Percentiles rank a stretch among this genome's conserved stretches.
phyloP scores from a whole-genome alignment of 371 early-diverging fungal genomes.

The Lichtheimia corymbifera region DNA sequence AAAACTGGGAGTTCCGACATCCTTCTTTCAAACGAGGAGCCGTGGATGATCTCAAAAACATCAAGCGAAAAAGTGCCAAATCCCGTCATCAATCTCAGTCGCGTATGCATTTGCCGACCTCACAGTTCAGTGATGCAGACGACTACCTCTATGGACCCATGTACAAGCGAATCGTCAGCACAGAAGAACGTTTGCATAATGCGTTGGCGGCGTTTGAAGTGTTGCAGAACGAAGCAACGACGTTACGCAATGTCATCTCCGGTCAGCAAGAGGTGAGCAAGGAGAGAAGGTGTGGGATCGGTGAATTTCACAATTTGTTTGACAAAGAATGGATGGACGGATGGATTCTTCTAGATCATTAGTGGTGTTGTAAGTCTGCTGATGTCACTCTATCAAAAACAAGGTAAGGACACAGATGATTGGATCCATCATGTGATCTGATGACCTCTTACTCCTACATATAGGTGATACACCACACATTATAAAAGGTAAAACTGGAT shows the following conservation, averaged over 20 bases:
- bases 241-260: slow-evolving; percentile 6
- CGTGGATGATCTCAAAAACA: slow-evolving; percentile 55
- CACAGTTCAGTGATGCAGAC: slow-evolving; percentile 3
- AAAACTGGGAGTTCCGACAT: slow-evolving; percentile 75
- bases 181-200: slow-evolving; percentile 18
- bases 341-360: slow-evolving; percentile 3
- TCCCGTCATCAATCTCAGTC: slow-evolving; percentile 23
- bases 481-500: not conserved
- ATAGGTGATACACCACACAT: not conserved
- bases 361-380: not conserved
- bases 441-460: not conserved
- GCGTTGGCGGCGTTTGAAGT: slow-evolving; percentile 19
- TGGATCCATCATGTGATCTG: not conserved
- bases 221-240: slow-evolving; percentile 9
- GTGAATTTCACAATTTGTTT: not conserved
- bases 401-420: not conserved
- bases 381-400: slow-evolving; percentile 1
- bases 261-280: slow-evolving; percentile 21
- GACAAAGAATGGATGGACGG: not conserved
- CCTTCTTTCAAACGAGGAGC: slow-evolving; percentile 67
- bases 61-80: slow-evolving; percentile 66
- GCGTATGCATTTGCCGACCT: not conserved
- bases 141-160: slow-evolving; percentile 14
- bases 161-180: slow-evolving; percentile 16
- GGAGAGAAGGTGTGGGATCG: not conserved